Percentiles rank a stretch among this genome's conserved stretches.
Evolutionary conservation across 106 monocot species (phyloP).

Genomic region (Dendrobium officinale): DNA sequence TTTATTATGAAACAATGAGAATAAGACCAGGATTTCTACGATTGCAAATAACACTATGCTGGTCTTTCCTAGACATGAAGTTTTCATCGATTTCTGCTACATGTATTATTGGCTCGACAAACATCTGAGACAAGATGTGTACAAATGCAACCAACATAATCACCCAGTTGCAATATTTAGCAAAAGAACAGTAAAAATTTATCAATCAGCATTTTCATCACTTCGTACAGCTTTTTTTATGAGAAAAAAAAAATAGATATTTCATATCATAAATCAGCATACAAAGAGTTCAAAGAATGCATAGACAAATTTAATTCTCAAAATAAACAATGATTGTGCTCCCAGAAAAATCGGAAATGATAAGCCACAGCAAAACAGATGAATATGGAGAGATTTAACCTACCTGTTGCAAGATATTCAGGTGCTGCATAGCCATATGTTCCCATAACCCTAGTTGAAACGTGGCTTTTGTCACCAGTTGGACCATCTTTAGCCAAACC

Average conservation of each 20-base stretch:
- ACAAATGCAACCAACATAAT: neutral
- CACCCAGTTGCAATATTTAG: neutral
- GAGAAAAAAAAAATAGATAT: too few species aligned
- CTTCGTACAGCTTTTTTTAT: too few species aligned
- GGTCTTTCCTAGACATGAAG: neutral
- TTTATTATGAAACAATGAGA: neutral
- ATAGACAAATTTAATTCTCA: neutral
- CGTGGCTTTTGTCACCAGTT: conserved; percentile 11
- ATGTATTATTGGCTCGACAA: neutral
- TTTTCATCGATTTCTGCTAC: neutral
- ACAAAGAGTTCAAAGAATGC: too few species aligned
- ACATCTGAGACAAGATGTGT: too few species aligned
- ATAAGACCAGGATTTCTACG: neutral
- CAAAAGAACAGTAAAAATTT: too few species aligned
- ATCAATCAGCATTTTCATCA: too few species aligned
- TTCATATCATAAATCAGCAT: too few species aligned
- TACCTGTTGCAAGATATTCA: conserved; percentile 13
- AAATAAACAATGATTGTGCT: neutral
- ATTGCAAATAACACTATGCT: neutral
- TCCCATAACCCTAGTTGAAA: conserved; percentile 13
- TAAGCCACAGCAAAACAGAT: neutral
- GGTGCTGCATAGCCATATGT: conserved; percentile 13
- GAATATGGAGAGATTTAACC: neutral
- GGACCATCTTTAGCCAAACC: conserved; percentile 12
- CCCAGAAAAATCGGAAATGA: neutral